Conservation (phyloP, 768 basidiomycete species). For the Boletus reticulatus region DNA sequence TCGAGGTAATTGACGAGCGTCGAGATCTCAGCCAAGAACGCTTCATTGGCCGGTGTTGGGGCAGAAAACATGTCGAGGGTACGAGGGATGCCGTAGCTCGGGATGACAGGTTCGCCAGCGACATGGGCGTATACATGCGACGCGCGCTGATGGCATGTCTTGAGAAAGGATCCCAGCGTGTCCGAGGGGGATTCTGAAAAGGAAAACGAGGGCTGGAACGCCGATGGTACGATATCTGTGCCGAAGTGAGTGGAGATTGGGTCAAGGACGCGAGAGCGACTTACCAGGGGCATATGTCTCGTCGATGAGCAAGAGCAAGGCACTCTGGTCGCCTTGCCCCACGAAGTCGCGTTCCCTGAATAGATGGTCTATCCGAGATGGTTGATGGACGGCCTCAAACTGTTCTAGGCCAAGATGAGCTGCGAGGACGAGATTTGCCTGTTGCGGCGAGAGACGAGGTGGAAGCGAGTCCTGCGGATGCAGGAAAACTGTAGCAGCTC, state of each 20-base stretch:
- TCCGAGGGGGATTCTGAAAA: slow-evolving; percentile 31
- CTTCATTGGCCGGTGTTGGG: slow-evolving; percentile 37
- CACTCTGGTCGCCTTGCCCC: slow-evolving; percentile 50
- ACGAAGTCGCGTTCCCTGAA: slow-evolving; percentile 49
- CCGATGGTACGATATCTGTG: slow-evolving; percentile 57
- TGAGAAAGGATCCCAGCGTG: slow-evolving; percentile 49
- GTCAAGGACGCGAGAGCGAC: slow-evolving; percentile 8
- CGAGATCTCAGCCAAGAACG: slow-evolving; percentile 41
- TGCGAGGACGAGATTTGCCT: slow-evolving; percentile 59
- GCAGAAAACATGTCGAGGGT: slow-evolving; percentile 42
- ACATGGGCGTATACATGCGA: slow-evolving; percentile 55
- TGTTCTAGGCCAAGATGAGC: slow-evolving; percentile 71
- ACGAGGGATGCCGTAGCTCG: slow-evolving; percentile 30
- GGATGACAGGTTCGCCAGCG: slow-evolving; percentile 37
- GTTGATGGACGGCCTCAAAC: slow-evolving; percentile 50
- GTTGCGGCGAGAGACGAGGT: slow-evolving; percentile 44
- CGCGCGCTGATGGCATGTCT: slow-evolving; percentile 59
- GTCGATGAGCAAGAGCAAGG: slow-evolving; percentile 54
- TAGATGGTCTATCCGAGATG: slow-evolving; percentile 18
- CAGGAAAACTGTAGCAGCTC: slow-evolving; percentile 60
- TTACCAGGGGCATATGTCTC: slow-evolving; percentile 55
- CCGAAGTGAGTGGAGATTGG: neutral
- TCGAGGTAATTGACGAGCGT: slow-evolving; percentile 55
- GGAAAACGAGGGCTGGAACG: slow-evolving; percentile 48
- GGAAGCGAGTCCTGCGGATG: slow-evolving; percentile 43